These are phyloP conservation scores for Diplodia corticola DNA, from an alignment of 2,329 filamentous ascomycete species.

Conservation along the genomic window DNA sequence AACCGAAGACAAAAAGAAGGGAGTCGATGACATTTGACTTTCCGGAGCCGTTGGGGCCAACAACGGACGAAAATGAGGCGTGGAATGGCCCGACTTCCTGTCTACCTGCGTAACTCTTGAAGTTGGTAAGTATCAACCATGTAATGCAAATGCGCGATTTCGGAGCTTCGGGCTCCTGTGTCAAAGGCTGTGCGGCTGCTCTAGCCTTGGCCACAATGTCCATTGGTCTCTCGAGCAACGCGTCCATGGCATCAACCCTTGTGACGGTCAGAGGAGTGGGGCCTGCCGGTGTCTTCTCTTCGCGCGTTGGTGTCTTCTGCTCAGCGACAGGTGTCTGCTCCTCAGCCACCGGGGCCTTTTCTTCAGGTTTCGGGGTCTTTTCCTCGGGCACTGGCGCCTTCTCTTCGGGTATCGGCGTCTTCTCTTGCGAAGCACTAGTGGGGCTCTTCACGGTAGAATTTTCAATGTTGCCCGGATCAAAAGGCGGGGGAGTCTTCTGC, in stretches of 20 bases:
- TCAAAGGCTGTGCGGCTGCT: conserved; percentile 59
- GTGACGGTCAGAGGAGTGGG: conserved; percentile 54
- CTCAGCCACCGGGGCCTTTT: conserved; percentile 57
- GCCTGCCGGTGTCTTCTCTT: conserved; percentile 50
- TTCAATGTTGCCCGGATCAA: not conserved
- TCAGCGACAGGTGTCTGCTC: too few relatives aligned
- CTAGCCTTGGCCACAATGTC: conserved; percentile 90
- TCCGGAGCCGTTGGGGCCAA: conserved; percentile 95
- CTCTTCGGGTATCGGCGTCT: conserved; percentile 46
- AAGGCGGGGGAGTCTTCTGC: conserved; percentile 5
- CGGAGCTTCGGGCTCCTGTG: conserved; percentile 73
- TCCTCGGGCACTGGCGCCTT: conserved; percentile 47
- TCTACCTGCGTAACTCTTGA: conserved; percentile 96
- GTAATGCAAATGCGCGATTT: conserved; percentile 91
- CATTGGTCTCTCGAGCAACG: conserved; percentile 83
- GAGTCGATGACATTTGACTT: conserved; percentile 99
- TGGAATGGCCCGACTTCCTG: conserved; percentile 98
- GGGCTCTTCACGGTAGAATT: conserved; percentile 1
- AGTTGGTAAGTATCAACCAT: conserved; percentile 89
- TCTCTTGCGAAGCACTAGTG: not conserved
- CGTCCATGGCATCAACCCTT: conserved; percentile 69
- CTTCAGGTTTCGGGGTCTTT: conserved; percentile 46
- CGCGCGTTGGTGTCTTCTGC: conserved; percentile 48
- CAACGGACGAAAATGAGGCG: conserved; percentile 94
- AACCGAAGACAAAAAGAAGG: conserved; percentile 96